Conservation (phyloP, 495 filamentous ascomycete genomes). For the Aspergillus sparsus region DNA sequence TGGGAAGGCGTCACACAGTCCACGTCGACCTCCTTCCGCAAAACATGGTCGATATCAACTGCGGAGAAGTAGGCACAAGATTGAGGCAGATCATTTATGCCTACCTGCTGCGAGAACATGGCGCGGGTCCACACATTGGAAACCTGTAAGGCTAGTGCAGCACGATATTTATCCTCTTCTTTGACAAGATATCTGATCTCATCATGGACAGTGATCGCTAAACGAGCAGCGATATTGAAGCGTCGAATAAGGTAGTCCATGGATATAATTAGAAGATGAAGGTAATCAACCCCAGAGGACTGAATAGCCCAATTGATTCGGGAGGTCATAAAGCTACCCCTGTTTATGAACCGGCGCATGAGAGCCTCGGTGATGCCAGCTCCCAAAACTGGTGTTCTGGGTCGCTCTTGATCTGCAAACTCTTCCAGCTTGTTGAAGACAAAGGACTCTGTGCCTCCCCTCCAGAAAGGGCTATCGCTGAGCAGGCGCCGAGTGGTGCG, state of each 20-base stretch:
- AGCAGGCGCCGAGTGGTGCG: constrained; percentile 71
- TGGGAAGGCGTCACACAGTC: constrained; percentile 93
- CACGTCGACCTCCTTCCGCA: constrained; percentile 97
- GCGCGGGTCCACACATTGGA: constrained; percentile 96
- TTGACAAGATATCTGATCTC: constrained; percentile 93
- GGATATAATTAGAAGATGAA: constrained; percentile 87
- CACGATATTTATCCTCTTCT: constrained; percentile 81
- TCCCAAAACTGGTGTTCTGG: constrained; percentile 89
- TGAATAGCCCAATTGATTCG: constrained; percentile 99
- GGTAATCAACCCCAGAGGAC: constrained; percentile 94
- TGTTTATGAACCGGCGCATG: constrained; percentile 81
- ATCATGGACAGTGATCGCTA: constrained; percentile 95
- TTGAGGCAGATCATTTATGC: constrained; percentile 92
- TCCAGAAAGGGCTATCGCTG: constrained; percentile 81
- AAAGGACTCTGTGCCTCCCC: constrained; percentile 93
- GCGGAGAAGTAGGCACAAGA: constrained; percentile 94
- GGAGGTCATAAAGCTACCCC: constrained; percentile 90
- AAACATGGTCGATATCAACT: constrained; percentile 88
- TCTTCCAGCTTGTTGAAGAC: constrained; percentile 98
- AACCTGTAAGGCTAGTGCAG: constrained; percentile 88
- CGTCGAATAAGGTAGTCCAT: constrained; percentile 94
- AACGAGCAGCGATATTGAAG: constrained; percentile 78
- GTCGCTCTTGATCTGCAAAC: constrained; percentile 91
- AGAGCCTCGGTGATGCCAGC: constrained; percentile 96
- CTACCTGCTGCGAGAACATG: constrained; percentile 96